Base-by-base conservation (phyloP, 176 grass and related monocot species). In the Tillandsia leiboldiana region DNA sequence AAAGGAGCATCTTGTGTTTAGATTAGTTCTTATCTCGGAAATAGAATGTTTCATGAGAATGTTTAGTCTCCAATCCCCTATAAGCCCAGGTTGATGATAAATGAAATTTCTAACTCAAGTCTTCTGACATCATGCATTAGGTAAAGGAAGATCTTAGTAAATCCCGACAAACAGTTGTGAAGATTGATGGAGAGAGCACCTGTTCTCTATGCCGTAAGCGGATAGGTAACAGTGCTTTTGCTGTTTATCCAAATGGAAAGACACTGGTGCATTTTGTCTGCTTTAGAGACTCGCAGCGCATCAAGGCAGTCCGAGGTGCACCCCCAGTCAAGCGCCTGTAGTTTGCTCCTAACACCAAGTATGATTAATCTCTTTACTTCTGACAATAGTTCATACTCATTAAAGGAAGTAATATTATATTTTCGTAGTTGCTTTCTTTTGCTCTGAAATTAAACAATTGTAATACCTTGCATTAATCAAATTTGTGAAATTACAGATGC, bases 241-340 rank as follows among this genome's bases (percentile, higher is more conserved):
- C 94, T 75, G 88, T 97, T 77, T 97, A 92, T 82, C 89, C 94
- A 77, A 97, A 97, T 84, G 89, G 94, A 70, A 86, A 87, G 58
- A 93, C 86, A 65, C 77, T 97, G 52, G 94, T 93, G 51, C 94
- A 93, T 81, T 97, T 97, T 90, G 89, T 97, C 27, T 97, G 94
- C 89, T 97, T 93, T 83, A 87, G 87, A 79, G 94, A 93, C 52
- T 85, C 94, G 1, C 94, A 97, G 72, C 87, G 86, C 69, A 87
- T 90, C 33, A 92, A 90, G 65, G 82, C 89, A 77, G 84, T 80
- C 49, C 83, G 83, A 82, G 83, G 92, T 56, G 56, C 78, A 53
- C 68, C 76, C 27, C 76, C 74, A 62, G 20, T 75, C 64, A 92
- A 80, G 76, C 89, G 77, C 53, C 75, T 69, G 69, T 83, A 73